These are phyloP conservation scores for Sphagnum magellanicum DNA, from an alignment of 228 moss, liverwort and hornwort species.

Conservation along the genomic window DNA sequence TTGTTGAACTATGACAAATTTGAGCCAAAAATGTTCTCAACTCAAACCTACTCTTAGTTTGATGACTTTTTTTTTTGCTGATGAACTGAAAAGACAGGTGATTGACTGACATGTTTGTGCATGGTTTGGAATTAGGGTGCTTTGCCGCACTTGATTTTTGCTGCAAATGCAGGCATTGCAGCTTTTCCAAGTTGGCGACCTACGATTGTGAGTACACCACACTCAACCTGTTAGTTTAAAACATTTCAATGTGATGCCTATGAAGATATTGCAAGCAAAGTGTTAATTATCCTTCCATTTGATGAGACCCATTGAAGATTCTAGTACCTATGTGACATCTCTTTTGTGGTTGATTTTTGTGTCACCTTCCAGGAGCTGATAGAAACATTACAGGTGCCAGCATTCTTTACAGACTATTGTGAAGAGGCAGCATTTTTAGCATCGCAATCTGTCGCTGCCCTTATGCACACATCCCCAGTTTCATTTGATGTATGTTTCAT, in stretches of 20 bases:
- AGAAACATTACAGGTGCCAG: conserved; percentile 22
- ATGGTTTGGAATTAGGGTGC: conserved; percentile 2
- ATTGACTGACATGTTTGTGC: not conserved
- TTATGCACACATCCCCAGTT: conserved; percentile 1
- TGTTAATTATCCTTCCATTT: not conserved
- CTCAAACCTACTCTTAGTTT: too few relatives aligned
- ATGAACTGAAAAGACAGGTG: too few relatives aligned
- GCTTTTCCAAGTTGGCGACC: conserved; percentile 77
- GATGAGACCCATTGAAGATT: too few relatives aligned
- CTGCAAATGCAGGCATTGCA: conserved; percentile 86
- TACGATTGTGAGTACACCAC: conserved; percentile 30
- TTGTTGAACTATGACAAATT: too few relatives aligned
- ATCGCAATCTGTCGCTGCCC: conserved; percentile 21
- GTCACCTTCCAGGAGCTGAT: conserved; percentile 36
- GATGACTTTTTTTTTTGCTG: not conserved
- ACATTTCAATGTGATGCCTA: not conserved
- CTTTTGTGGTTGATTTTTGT: too few relatives aligned
- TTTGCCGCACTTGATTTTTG: conserved; percentile 59
- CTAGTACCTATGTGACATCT: not conserved
- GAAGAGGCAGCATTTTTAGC: conserved; percentile 88
- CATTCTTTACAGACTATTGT: conserved; percentile 81
- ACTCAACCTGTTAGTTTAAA: not conserved
- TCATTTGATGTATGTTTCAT: conserved; percentile 36
- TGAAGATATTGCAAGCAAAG: not conserved
- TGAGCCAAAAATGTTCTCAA: too few relatives aligned